phyloP scores from a whole-genome alignment of 139 green algal species.

The Tetratostichococcus sp. region DNA sequence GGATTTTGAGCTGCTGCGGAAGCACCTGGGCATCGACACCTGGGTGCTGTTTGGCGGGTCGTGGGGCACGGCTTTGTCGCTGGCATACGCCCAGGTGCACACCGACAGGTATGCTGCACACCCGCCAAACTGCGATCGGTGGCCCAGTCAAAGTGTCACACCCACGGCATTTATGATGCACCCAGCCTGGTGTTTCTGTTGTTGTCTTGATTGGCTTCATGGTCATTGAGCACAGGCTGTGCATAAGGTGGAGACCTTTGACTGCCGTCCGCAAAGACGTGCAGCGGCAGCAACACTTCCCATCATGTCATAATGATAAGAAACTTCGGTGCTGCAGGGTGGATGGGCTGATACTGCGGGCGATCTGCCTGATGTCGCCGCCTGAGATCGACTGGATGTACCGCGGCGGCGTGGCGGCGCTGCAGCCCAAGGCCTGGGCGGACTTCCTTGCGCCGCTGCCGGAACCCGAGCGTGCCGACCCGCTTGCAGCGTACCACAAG shows the following conservation, averaged over 20 bases:
- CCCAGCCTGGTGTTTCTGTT: no score
- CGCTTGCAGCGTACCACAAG: constrained; percentile 38
- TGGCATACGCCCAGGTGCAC: constrained; percentile 59
- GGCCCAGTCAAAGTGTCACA: no score
- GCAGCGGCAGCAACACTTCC: no score
- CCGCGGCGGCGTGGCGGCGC: constrained; percentile 27
- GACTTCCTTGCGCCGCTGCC: constrained; percentile 29
- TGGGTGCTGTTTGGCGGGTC: constrained; percentile 70
- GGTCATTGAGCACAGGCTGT: no score
- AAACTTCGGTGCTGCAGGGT: constrained; percentile 24
- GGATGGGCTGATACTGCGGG: constrained; percentile 50
- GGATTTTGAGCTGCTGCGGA: constrained; percentile 56
- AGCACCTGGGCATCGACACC: constrained; percentile 28
- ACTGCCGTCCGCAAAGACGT: no score
- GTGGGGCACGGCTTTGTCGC: constrained; percentile 57
- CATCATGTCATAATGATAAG: no score
- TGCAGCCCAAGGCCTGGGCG: constrained; percentile 43
- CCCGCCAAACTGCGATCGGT: no score
- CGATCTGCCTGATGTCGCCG: constrained; percentile 64
- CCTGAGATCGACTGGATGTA: constrained; percentile 72
- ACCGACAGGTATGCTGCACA: constrained; percentile 19
- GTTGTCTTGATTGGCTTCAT: no score
- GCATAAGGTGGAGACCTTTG: no score
- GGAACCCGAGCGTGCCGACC: constrained; percentile 19
- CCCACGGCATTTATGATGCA: no score